Base-by-base conservation (phyloP, 2,329 filamentous ascomycete species). In the Elsinoe perseae region DNA sequence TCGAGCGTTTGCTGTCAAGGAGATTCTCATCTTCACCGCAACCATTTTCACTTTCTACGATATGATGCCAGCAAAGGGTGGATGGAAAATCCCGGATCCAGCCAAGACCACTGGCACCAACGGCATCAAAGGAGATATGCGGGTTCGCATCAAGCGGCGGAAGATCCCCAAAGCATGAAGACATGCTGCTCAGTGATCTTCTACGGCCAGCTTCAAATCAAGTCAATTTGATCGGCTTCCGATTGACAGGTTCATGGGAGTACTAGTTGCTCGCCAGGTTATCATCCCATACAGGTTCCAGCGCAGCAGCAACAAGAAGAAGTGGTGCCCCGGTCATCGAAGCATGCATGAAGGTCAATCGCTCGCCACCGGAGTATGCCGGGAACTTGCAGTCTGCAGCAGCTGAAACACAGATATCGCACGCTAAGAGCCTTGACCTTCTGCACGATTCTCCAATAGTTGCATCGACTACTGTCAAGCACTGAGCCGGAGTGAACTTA, bases 11-110 rank as follows among this genome's bases (percentile, higher is more conserved):
- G 77, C 76, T 2, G 74, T 80, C 62, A 70, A 74, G 48, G 73
- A 78, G 62, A 72, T 75, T 16, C 61, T 83, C 42, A 66, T 75
- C 21, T 75, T 80, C 43, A 72, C 74, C 1, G 79, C 79, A 14
- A 73, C 75, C 1, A 73, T 83, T 20, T 63, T 83, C 18, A 69
- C 73, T 4, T 72, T 80, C 62, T 84, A 80, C 79, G 77, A 83
- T 42, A 75, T 83, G 57, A 69, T 77, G 55, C 72, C 77, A 0
- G 71, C 68, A 0, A 66, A 66, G 48, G 72, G 72, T 14, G 69
- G 67, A 0, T 81, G 80, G 75, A 70, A 70, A 16, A 70, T 83
- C 42, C 82, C 82, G 0, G 69, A 67, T 38, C 73, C 74, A 63
- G 72, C 64, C 62, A 74, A 72, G 60, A 76, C 75, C 4, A 75